Evolutionary conservation across 1,284 basidiomycete species (phyloP).

Genomic region (Fomitopsis schrenkii): DNA sequence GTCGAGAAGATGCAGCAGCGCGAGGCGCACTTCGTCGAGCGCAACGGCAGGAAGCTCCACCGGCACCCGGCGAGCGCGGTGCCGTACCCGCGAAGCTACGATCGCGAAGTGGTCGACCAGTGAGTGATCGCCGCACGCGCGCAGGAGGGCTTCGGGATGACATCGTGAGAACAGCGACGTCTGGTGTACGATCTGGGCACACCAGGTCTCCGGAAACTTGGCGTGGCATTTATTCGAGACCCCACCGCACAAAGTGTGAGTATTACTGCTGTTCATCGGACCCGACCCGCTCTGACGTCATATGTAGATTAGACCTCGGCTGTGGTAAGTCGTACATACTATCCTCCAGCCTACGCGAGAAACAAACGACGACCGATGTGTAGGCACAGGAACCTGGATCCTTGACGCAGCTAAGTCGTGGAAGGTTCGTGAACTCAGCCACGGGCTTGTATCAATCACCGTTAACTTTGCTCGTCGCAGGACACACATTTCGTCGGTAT

Average conservation of each 20-base stretch:
- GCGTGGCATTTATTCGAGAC: conserved; percentile 59
- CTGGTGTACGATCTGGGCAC: conserved; percentile 58
- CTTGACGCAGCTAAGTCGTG: conserved; percentile 55
- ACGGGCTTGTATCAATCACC: not conserved
- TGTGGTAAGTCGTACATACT: conserved; percentile 43
- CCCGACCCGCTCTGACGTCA: conserved; percentile 7
- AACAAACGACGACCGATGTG: not conserved
- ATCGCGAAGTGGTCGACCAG: conserved; percentile 56
- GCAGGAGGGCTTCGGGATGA: conserved; percentile 7
- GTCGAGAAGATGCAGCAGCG: conserved; percentile 41
- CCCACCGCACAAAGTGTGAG: conserved; percentile 59
- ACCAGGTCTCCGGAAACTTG: conserved; percentile 49
- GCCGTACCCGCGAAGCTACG: conserved; percentile 66
- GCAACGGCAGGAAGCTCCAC: conserved; percentile 54
- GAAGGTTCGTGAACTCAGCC: conserved; percentile 37
- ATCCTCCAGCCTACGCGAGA: not conserved
- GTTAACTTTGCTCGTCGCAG: conserved; percentile 17
- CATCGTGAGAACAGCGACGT: conserved; percentile 43
- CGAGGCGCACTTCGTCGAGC: conserved; percentile 50
- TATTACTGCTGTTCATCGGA: conserved; percentile 12
- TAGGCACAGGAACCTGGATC: conserved; percentile 66
- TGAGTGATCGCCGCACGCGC: conserved; percentile 33
- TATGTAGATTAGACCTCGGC: conserved; percentile 57
- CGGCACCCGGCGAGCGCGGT: conserved; percentile 43
- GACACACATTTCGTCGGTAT: conserved; percentile 57